Evolutionary conservation across 192 early-diverging fungal genomes (phyloP).

Genomic region (Coemansia sp.): DNA sequence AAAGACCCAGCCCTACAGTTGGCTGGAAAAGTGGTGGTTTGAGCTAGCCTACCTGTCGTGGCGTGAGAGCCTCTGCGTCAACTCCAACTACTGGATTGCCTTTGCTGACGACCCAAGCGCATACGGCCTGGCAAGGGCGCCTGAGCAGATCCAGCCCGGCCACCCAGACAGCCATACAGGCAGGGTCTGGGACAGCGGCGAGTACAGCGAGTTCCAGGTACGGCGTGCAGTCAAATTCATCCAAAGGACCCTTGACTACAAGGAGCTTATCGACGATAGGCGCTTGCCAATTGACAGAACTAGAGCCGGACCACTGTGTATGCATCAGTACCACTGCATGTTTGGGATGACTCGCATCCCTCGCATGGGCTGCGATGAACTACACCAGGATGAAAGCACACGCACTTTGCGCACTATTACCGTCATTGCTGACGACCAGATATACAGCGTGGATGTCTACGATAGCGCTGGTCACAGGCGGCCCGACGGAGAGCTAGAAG

Average conservation of each 20-base stretch:
- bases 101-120: conserved; percentile 61
- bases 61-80: conserved; percentile 77
- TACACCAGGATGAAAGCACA: conserved; percentile 32
- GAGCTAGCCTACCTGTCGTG: conserved; percentile 72
- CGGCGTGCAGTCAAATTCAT: conserved; percentile 74
- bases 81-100: conserved; percentile 88
- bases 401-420: conserved; percentile 55
- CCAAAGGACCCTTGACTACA: conserved; percentile 66
- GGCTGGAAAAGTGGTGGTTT: conserved; percentile 73
- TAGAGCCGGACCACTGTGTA: conserved; percentile 67
- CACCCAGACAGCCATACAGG: neutral
- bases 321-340: conserved; percentile 79
- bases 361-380: conserved; percentile 66
- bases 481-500: conserved; percentile 67
- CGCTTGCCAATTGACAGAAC: conserved; percentile 65
- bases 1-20: conserved; percentile 58
- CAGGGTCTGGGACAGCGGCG: conserved; percentile 30
- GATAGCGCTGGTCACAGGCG: conserved; percentile 55
- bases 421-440: conserved; percentile 71
- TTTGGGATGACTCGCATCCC: conserved; percentile 85
- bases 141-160: conserved; percentile 8
- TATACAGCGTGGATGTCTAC: conserved; percentile 70
- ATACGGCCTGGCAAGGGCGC: conserved; percentile 41
- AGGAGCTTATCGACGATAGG: conserved; percentile 61
- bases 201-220: conserved; percentile 75